Evolutionary conservation across 306 rosid genomes (phyloP), one percentile per base, ranked within the genome.

Genomic region (Rubus parviflorus): DNA sequence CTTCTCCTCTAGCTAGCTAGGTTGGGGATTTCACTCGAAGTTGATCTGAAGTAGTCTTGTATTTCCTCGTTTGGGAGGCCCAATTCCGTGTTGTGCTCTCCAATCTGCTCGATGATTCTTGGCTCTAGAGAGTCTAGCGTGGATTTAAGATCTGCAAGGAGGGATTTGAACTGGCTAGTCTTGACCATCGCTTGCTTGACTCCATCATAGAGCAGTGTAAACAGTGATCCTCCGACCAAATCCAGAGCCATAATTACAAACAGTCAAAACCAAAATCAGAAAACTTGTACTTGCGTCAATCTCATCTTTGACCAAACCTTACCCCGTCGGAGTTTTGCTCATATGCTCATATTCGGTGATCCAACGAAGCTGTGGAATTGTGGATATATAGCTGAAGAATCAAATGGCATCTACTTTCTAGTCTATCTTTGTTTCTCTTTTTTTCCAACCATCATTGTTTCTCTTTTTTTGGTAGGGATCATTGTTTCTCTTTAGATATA

Each of bases 121-220:
- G 64, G 64, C 16, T 58, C 38, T 7, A 58, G 3, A 23, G 64
- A 58, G 16, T 58, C 64, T 0, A 58, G 64, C 15, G 64, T 58
- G 38, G 64, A 23, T 23, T 58, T 58, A 15, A 58, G 64, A 58
- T 58, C 64, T 11, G 64, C 64, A 8, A 58, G 64, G 64, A 58
- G 64, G 16, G 64, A 58, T 4, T 58, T 58, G 64, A 58, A 23
- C 38, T 22, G 35, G 4, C 38, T 58, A 11, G 37, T 58, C 64
- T 58, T 23, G 13, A 11, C 38, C 64, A 58, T 58, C 7, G 64
- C 64, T 58, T 58, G 6, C 64, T 23, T 58, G 22, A 58, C 64
- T 1, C 64, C 64, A 23, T 58, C 64, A 58, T 58, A 23, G 6
- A 58, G 64, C 15, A 22, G 64, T 1, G 38, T 10, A 23, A 58